These are phyloP conservation scores for Amyloporia xantha DNA, from an alignment of 768 basidiomycete species.

Conservation along the genomic window DNA sequence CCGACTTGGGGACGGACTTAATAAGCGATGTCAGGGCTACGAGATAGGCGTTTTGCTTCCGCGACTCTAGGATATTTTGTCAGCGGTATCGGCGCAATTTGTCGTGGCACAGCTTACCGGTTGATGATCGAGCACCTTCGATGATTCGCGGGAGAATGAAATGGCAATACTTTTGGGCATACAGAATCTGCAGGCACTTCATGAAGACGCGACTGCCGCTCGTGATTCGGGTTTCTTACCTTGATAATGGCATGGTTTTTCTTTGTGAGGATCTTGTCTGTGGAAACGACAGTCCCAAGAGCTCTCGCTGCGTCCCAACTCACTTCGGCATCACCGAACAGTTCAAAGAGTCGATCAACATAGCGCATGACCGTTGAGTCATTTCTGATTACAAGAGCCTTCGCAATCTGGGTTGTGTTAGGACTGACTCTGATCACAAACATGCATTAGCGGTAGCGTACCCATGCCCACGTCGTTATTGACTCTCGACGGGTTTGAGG, in stretches of 20 bases:
- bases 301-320: conserved; percentile 71
- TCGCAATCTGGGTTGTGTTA: conserved; percentile 49
- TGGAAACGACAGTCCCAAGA: conserved; percentile 57
- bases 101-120: conserved; percentile 34
- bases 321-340: conserved; percentile 61
- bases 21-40: conserved; percentile 81
- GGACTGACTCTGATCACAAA: background rate
- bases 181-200: conserved; percentile 49
- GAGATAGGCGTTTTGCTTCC: conserved; percentile 61
- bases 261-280: conserved; percentile 66
- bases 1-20: conserved; percentile 67
- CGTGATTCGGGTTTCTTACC: conserved; percentile 32
- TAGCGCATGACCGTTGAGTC: conserved; percentile 52
- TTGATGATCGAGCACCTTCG: conserved; percentile 48
- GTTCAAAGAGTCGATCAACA: conserved; percentile 57
- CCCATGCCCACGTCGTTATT: conserved; percentile 65
- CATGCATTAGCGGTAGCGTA: conserved; percentile 25
- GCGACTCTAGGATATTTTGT: conserved; percentile 36
- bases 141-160: conserved; percentile 70
- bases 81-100: background rate
- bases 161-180: conserved; percentile 71
- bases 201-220: background rate
- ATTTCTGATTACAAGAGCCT: conserved; percentile 72
- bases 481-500: conserved; percentile 41
- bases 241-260: conserved; percentile 71